These are phyloP conservation scores for Aspergillaceae sp. DNA, from an alignment of 2,329 filamentous ascomycete species.

Conservation along the genomic window DNA sequence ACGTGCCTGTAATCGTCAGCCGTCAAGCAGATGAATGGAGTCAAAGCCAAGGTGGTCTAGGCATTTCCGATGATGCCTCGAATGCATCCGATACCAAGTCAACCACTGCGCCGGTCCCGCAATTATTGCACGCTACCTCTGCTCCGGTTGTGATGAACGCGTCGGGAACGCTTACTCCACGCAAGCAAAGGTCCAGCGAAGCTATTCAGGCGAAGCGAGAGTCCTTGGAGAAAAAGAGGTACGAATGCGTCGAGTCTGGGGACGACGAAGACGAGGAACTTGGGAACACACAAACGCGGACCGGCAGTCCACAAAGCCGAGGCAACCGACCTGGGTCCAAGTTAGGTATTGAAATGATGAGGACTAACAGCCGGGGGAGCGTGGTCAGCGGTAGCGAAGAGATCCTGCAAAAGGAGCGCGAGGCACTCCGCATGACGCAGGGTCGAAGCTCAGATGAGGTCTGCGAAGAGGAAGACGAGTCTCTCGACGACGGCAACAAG, in stretches of 20 bases:
- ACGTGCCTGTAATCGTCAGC: conserved; percentile 65
- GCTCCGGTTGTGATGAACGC: conserved; percentile 56
- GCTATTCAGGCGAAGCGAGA: conserved; percentile 67
- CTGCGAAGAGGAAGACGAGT: conserved; percentile 15
- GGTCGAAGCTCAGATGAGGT: conserved; percentile 14
- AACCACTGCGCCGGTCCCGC: conserved; percentile 39
- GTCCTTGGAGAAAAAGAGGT: conserved; percentile 60
- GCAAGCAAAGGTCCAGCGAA: conserved; percentile 62
- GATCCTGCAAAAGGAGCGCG: conserved; percentile 25
- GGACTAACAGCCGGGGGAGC: conserved; percentile 88
- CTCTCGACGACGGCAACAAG: conserved; percentile 5
- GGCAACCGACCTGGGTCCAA: conserved; percentile 67
- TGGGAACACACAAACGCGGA: conserved; percentile 47
- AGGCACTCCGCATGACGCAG: conserved; percentile 22
- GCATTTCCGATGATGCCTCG: conserved; percentile 57
- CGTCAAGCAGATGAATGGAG: conserved; percentile 73
- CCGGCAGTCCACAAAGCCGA: conserved; percentile 44
- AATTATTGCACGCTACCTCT: conserved; percentile 53
- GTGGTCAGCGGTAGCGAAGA: conserved; percentile 45
- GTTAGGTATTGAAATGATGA: conserved; percentile 94
- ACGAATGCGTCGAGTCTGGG: conserved; percentile 75
- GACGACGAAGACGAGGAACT: conserved; percentile 94
- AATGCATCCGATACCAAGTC: conserved; percentile 13
- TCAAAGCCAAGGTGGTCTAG: conserved; percentile 57
- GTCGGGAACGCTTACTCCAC: conserved; percentile 41